phyloP scores from a whole-genome alignment of 176 grass and related monocot species.

The Carex scoparia region DNA sequence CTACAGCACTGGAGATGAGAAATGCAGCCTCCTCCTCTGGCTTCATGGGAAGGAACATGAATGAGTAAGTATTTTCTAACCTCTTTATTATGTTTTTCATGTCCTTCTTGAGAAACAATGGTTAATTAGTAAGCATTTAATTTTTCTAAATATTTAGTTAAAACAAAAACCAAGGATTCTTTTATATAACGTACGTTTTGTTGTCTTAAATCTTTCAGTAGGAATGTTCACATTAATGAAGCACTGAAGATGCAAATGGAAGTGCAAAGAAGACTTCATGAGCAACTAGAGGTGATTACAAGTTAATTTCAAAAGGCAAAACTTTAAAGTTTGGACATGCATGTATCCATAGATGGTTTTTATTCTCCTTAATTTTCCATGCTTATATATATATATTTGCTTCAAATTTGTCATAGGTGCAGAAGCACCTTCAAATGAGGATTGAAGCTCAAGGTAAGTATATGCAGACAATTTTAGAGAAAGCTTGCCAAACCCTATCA shows the following conservation, averaged over 20 bases:
- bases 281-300: conserved; percentile 74
- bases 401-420: conserved; percentile 44
- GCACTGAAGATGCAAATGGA: conserved; percentile 92
- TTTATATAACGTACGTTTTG: neutral
- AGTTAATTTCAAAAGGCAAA: conserved; percentile 15
- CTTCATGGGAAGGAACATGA: conserved; percentile 73
- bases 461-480: conserved; percentile 96
- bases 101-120: neutral
- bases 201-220: conserved; percentile 42
- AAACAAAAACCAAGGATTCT: neutral
- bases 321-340: neutral
- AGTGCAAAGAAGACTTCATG: conserved; percentile 88
- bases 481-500: conserved; percentile 68
- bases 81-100: neutral
- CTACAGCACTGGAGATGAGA: conserved; percentile 62
- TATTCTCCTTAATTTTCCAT: neutral
- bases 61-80: conserved; percentile 53
- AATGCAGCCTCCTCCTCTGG: conserved; percentile 72
- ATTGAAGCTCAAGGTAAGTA: conserved; percentile 96
- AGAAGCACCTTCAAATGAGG: conserved; percentile 95
- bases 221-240: conserved; percentile 69
- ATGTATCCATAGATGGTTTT: neutral
- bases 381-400: neutral
- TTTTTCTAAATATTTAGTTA: neutral
- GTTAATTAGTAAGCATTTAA: conserved; percentile 5